Base-by-base conservation (phyloP, 2,329 filamentous ascomycete species). In the Drechslerella coelobrocha region DNA sequence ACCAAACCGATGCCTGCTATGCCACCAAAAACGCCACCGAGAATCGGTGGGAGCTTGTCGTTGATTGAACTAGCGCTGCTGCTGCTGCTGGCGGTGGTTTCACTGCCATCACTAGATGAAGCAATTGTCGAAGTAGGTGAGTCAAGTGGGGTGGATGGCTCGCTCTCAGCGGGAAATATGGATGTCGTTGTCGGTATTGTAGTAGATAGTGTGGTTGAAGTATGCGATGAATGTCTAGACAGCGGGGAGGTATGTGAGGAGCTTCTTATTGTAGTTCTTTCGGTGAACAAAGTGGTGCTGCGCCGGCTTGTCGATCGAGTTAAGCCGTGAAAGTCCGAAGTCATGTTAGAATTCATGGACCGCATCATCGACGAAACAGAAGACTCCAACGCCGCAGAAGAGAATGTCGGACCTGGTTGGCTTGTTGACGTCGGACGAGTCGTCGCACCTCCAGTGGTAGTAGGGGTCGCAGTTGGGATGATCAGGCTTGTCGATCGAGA, bases 21-120 rank as follows among this genome's bases (percentile, higher is more conserved):
- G 24, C 61, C 68, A 17, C 68, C 68, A 45, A 72, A 72, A 21
- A 72, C 43, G 5, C 68, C 68, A 10, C 68, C 68, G 7, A 72
- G 55, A 9, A 72, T 72, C 21, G 68, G 68, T n/a, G 68, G 68
- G n/a, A 72, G 60, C 14, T 48, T 72, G 29, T 71, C 66, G 23
- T 24, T 71, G 26, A 62, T 12, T 8, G 65, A 29, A 27, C 26
- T 43, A 6, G 45, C 19, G 8, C 53, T 26, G 12, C 19, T n/a
- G 27, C 8, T 19, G 8, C 53, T 26, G 12, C 19, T n/a, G 27
- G 4, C 27, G 2, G 29, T 26, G 2, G 57, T 17, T 12, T 63
- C 41, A 17, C 26, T 10, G 5, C 50, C 51, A 34, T 12, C 14
- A 14, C 48, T 21, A n/a, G 24, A 19, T 12, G 39, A 26, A 3